A percentile compares a stretch with the other conserved stretches of the same genome.
Evolutionary conservation across 2,329 filamentous ascomycete species (phyloP).

Genomic region (Penicillium glabrum): DNA sequence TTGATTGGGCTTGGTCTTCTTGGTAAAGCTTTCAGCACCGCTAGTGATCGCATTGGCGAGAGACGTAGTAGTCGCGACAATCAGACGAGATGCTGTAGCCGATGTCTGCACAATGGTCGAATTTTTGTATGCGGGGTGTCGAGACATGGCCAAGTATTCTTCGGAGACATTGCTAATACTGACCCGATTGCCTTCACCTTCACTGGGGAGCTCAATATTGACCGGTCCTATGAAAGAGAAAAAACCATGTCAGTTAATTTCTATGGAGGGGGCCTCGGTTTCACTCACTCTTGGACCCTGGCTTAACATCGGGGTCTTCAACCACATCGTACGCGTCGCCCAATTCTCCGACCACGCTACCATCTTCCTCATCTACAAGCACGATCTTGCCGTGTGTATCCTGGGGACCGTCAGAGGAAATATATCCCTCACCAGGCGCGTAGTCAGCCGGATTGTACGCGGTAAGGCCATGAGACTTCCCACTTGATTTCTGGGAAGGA

Average conservation of each 20-base stretch:
- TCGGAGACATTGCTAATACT: conserved; percentile 50
- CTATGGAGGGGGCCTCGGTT: not conserved
- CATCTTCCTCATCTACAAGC: conserved; percentile 91
- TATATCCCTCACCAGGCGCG: conserved; percentile 76
- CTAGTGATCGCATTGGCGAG: conserved; percentile 74
- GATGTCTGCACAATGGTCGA: conserved; percentile 85
- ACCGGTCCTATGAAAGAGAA: conserved; percentile 42
- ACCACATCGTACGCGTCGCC: conserved; percentile 77
- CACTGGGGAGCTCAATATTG: conserved; percentile 47
- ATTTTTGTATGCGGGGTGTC: conserved; percentile 89
- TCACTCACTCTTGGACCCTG: conserved; percentile 82
- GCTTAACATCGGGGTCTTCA: conserved; percentile 71
- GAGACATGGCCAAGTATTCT: conserved; percentile 69
- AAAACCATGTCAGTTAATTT: not conserved
- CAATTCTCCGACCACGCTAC: conserved; percentile 90
- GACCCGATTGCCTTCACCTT: conserved; percentile 49
- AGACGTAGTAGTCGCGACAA: conserved; percentile 82
- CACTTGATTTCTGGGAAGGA: conserved; percentile 47
- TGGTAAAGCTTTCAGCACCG: conserved; percentile 77
- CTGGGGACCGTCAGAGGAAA: conserved; percentile 39
- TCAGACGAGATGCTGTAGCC: conserved; percentile 81
- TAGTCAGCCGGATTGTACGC: conserved; percentile 80
- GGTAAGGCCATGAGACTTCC: conserved; percentile 23
- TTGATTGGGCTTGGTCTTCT: conserved; percentile 71
- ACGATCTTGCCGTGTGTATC: conserved; percentile 73